Conservation (phyloP, 177 flowering plant genomes). For the Vitis hybrid region DNA sequence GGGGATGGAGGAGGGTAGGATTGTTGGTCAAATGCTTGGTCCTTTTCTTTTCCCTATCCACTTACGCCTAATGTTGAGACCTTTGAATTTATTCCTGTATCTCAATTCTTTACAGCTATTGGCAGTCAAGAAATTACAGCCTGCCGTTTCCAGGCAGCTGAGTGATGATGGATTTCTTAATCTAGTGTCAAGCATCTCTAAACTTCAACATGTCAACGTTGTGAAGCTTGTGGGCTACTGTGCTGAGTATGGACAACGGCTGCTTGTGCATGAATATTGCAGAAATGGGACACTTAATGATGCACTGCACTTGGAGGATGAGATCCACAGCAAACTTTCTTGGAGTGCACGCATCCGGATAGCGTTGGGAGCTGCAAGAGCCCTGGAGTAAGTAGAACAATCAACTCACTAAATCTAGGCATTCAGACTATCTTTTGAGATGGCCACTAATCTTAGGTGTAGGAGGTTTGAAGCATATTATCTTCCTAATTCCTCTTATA, state of each 20-base stretch:
- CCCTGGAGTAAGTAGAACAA: slow-evolving; percentile 74
- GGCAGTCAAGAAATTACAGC: slow-evolving; percentile 81
- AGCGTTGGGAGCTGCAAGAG: slow-evolving; percentile 90
- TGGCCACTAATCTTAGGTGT: neutral
- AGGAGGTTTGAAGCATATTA: too few species aligned
- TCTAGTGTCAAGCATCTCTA: slow-evolving; percentile 58
- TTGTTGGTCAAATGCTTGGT: too few species aligned
- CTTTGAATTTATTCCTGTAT: slow-evolving; percentile 8
- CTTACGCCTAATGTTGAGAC: neutral
- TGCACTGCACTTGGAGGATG: slow-evolving; percentile 74
- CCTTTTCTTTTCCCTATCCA: neutral
- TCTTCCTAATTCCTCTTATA: neutral
- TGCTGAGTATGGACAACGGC: slow-evolving; percentile 69
- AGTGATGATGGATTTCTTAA: slow-evolving; percentile 61
- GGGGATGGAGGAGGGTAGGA: too few species aligned
- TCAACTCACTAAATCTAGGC: neutral
- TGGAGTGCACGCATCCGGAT: slow-evolving; percentile 74
- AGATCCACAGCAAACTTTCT: slow-evolving; percentile 54
- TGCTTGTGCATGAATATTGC: slow-evolving; percentile 76
- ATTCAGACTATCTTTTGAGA: neutral
- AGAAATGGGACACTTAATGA: slow-evolving; percentile 75
- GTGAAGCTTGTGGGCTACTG: slow-evolving; percentile 87
- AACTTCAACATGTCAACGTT: slow-evolving; percentile 62
- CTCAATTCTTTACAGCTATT: slow-evolving; percentile 45
- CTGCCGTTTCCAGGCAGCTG: slow-evolving; percentile 31